Base-by-base conservation (phyloP, 208 protist species). In the Leptomonas seymouri region DNA sequence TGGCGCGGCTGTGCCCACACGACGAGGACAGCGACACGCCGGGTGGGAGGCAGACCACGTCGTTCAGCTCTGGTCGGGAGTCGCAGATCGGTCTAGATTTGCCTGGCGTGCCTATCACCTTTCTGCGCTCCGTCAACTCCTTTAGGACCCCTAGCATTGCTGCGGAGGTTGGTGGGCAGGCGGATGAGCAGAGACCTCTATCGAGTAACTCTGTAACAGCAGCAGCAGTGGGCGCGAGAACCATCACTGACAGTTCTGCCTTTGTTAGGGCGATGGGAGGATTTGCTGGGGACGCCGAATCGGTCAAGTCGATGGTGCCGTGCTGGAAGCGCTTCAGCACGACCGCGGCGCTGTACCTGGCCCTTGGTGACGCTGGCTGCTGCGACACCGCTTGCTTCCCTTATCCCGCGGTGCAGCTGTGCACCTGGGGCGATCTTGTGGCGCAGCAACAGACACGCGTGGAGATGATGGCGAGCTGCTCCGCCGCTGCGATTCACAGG, bases 301-400 rank as follows among this genome's bases (percentile, higher is more conserved):
- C 11, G 3, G 21, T 6, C 7, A 56, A 58, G 41, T 53, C 48
- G 25, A 56, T 70, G 2, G 69, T 87, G 20, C 78, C 80, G n/a
- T 50, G 59, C 34, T 94, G 85, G 89, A 68, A 71, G 60, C 65
- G 78, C 18, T 91, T 87, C 67, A 67, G 65, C 59, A 81, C 77
- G 15, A 64, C 74, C 1, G 77, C 78, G 12, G 77, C 86, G 18
- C 67, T 94, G 16, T 90, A 92, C 59, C 64, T 86, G 25, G 59
- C 81, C 20, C 66, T 91, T 15, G 86, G 77, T 0, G 72, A 85
- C 56, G 81, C 79, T 1, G 76, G 80, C 6, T 79, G 76, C 34
- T 91, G 79, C 66, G 84, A 87, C 71, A 63, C 63, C 16, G 41
- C 49, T 36, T 63, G 51, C 25, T 62, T 90, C 18, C 86, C 86